A percentile compares a stretch with the other conserved stretches of the same genome.
phyloP scores from a whole-genome alignment of 164 flowering plant genomes.

The Vitis riparia region DNA sequence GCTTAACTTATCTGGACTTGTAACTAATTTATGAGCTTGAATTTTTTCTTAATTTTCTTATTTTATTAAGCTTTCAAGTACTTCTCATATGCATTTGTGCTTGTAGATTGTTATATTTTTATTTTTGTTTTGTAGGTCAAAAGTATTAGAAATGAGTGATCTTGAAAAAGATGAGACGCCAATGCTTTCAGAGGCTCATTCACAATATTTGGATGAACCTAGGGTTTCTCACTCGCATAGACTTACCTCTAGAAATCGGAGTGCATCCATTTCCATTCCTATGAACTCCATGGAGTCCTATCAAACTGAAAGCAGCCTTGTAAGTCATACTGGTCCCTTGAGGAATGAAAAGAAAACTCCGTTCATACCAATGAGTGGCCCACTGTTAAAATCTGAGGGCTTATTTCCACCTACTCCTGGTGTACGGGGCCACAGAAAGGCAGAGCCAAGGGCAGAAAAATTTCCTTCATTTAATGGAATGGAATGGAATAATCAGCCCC shows the following conservation, averaged over 20 bases:
- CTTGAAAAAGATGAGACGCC: conserved; percentile 65
- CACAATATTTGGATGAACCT: conserved; percentile 23
- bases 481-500: conserved; percentile 33
- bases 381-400: conserved; percentile 37
- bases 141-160: conserved; percentile 31
- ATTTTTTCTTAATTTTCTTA: too few species aligned
- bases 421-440: conserved; percentile 10
- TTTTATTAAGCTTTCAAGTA: too few species aligned
- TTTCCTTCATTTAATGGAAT: conserved; percentile 34
- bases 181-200: conserved; percentile 44
- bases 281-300: conserved; percentile 31
- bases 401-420: conserved; percentile 19
- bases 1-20: too few species aligned
- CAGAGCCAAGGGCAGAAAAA: conserved; percentile 35
- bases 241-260: conserved; percentile 30
- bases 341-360: conserved; percentile 44
- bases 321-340: conserved; percentile 71
- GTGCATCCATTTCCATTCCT: conserved; percentile 62
- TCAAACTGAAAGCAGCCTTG: conserved; percentile 30
- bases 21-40: too few species aligned
- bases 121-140: conserved; percentile 6
- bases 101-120: too few species aligned
- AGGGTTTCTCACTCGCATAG: conserved; percentile 22
- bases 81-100: too few species aligned
- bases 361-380: conserved; percentile 61